Evolutionary conservation across 2,329 filamentous ascomycete species (phyloP), one percentile per base, ranked within the genome.

Genomic region (Penicillium occitanis): DNA sequence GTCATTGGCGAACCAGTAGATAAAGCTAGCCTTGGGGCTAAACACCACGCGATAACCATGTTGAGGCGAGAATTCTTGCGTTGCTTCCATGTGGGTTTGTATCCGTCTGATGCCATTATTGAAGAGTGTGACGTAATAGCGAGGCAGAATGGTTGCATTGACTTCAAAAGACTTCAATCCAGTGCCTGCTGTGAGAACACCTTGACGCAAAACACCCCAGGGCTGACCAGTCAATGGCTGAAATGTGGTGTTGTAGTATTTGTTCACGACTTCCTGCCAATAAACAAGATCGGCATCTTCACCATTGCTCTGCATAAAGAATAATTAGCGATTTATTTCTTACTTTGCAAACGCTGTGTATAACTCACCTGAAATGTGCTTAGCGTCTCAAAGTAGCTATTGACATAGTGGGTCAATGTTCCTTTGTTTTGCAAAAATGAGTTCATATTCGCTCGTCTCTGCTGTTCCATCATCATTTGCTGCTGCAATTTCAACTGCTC

Each of bases 61-160:
- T 1, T 85, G 82, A 42, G 91, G 76, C 53, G 82, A 79, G 44
- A 79, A 83, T 70, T 90, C 87, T 33, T 79, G 81, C 17, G 85
- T 81, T 44, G 87, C 89, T 71, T 96, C 93, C 72, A 96, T 85
- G 25, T 93, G 87, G 75, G 98, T 86, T 76, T 97, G 92, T 71
- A 98, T 91, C 64, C 89, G 91, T 71, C 87, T 90, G 64, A 97
- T 89, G 6, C 93, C 93, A 68, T 92, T 94, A 66, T 90, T 89
- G 75, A 95, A 97, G 73, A 96, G 90, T 0, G 92, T 93, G 72
- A 91, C 88, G 76, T 97, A 97, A 77, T 95, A 98, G 73, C 94
- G 88, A 40, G 94, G 88, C 55, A 99, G 83, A 0, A 91, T 91
- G 3, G 93, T 87, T 66, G 87, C 91, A 2, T 90, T 87, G 59